phyloP scores from a whole-genome alignment of 768 basidiomycete genomes.

The Hydnum rufescens region DNA sequence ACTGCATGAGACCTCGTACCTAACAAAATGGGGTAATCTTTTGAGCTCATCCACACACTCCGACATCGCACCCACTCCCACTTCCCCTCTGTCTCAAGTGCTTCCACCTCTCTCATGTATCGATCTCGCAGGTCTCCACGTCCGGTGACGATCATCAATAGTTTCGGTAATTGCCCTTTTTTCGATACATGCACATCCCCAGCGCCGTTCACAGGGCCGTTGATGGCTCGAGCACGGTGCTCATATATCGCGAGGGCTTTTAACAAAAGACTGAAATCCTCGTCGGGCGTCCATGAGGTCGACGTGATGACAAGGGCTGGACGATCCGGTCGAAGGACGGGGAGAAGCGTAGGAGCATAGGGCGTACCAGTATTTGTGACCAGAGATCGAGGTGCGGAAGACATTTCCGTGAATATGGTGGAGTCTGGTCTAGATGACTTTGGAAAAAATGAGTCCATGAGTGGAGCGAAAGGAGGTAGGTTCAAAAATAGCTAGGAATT shows the following conservation, averaged over 20 bases:
- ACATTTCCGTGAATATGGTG: slow-evolving; percentile 37
- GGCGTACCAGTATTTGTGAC: no score
- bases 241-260: slow-evolving; percentile 59
- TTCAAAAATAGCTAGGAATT: slow-evolving; percentile 28
- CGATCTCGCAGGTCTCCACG: slow-evolving; percentile 57
- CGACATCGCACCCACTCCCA: slow-evolving; percentile 69
- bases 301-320: slow-evolving; percentile 79
- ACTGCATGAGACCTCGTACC: slow-evolving; percentile 28
- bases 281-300: slow-evolving; percentile 95
- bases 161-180: slow-evolving; percentile 34
- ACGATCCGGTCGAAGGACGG: slow-evolving; percentile 43
- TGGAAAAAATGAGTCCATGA: slow-evolving; percentile 29
- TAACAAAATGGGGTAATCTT: slow-evolving; percentile 74
- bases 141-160: slow-evolving; percentile 76
- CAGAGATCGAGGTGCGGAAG: slow-evolving; percentile 12
- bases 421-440: slow-evolving; percentile 32
- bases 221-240: slow-evolving; percentile 24
- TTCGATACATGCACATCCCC: slow-evolving; percentile 7
- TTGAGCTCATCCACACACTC: slow-evolving; percentile 73
- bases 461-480: slow-evolving; percentile 15
- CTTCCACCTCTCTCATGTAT: slow-evolving; percentile 54
- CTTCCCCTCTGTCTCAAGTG: slow-evolving; percentile 28
- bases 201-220: not conserved
- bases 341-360: slow-evolving; percentile 16
- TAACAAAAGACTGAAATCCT: slow-evolving; percentile 76